These are phyloP conservation scores for Ophiorrhiza pumila DNA, from an alignment of 257 asterid genomes.

Conservation along the genomic window DNA sequence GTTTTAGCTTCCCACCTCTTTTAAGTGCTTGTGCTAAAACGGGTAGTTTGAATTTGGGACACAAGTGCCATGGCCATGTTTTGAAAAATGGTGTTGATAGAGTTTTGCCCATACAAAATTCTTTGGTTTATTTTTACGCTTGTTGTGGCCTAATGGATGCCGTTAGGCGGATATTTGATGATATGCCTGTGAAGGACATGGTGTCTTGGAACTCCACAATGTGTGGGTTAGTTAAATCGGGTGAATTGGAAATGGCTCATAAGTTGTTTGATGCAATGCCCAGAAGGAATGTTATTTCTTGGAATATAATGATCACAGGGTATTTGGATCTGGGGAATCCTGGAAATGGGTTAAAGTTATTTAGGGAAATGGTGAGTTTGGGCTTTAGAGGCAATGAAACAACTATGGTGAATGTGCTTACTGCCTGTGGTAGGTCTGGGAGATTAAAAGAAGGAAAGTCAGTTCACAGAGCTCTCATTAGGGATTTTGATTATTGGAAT, in stretches of 20 bases:
- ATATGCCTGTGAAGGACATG: constrained; percentile 48
- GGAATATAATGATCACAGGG: constrained; percentile 66
- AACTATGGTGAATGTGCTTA: constrained; percentile 45
- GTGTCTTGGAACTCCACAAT: constrained; percentile 62
- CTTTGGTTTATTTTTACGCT: constrained; percentile 59
- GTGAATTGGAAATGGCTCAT: constrained; percentile 53
- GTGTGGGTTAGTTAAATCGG: constrained; percentile 44
- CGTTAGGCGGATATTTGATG: constrained; percentile 38
- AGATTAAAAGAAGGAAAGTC: constrained; percentile 71
- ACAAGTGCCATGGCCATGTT: constrained; percentile 64
- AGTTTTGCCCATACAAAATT: constrained; percentile 56
- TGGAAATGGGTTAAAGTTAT: constrained; percentile 57
- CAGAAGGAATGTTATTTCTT: constrained; percentile 41
- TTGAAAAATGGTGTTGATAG: constrained; percentile 58
- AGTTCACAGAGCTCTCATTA: constrained; percentile 55
- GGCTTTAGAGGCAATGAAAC: constrained; percentile 37
- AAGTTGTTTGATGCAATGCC: constrained; percentile 60
- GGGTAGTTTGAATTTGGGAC: constrained; percentile 45
- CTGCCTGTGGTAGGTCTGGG: constrained; percentile 73
- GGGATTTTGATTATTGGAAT: constrained; percentile 26
- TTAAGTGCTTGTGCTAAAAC: constrained; percentile 58
- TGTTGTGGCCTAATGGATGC: constrained; percentile 38
- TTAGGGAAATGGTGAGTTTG: constrained; percentile 47
- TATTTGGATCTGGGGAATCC: constrained; percentile 52
- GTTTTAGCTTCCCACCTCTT: constrained; percentile 60